These are phyloP conservation scores for Tolypocladium tundrense DNA, from an alignment of 2,329 filamentous ascomycete species.

Conservation along the genomic window DNA sequence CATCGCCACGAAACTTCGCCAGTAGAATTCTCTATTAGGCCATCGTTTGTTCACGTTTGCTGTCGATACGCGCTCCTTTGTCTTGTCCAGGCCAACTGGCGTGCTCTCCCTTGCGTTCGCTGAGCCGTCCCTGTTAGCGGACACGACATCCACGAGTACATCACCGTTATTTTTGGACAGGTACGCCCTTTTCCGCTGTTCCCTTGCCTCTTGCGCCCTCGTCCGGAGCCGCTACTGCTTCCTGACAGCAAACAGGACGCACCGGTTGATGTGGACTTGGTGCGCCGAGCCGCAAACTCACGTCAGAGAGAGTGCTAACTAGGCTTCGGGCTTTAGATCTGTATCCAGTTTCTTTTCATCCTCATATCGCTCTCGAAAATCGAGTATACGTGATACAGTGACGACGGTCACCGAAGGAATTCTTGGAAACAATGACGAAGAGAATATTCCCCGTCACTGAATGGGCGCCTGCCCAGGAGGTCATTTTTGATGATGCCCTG, in stretches of 20 bases:
- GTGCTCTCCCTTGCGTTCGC: background rate
- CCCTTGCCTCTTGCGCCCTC: background rate
- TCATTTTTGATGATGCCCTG: conserved; percentile 29
- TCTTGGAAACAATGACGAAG: conserved; percentile 17
- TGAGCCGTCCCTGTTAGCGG: background rate
- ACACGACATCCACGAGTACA: background rate
- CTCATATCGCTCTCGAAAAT: background rate
- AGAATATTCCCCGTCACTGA: conserved; percentile 29
- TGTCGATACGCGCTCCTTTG: background rate
- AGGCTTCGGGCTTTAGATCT: background rate
- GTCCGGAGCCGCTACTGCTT: background rate
- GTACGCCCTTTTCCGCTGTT: background rate
- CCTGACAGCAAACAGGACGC: background rate
- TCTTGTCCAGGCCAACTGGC: background rate
- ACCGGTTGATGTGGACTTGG: background rate
- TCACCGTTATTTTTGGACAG: background rate
- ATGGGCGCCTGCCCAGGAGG: conserved; percentile 32
- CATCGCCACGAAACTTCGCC: background rate
- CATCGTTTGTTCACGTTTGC: background rate
- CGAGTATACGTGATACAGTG: background rate
- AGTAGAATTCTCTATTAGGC: background rate
- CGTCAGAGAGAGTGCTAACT: background rate
- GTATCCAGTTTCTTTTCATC: background rate
- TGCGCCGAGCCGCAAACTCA: background rate
- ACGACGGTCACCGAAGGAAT: background rate